phyloP scores from a whole-genome alignment of 768 basidiomycete genomes.

The Auricularia sp. region DNA sequence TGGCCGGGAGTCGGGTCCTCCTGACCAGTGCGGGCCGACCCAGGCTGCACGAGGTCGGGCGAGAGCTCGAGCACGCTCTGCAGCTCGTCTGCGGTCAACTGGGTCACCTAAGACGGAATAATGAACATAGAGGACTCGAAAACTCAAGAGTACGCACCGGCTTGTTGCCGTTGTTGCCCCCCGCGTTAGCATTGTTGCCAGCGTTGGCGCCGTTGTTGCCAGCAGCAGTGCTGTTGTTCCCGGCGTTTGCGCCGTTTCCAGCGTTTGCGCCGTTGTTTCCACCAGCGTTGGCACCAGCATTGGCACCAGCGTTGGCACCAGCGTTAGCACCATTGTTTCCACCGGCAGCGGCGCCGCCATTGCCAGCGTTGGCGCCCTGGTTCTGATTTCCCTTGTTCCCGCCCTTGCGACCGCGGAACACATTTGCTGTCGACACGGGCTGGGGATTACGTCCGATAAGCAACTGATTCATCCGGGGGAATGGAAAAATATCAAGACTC shows the following conservation, averaged over 20 bases:
- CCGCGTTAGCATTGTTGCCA: slow-evolving; percentile 2
- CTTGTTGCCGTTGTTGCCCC: not conserved
- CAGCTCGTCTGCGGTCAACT: not conserved
- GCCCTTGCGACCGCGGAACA: not conserved
- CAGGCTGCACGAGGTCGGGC: slow-evolving; percentile 2
- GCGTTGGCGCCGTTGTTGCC: not conserved
- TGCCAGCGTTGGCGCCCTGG: slow-evolving; percentile 1
- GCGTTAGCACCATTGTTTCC: not conserved
- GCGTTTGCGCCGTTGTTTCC: not conserved
- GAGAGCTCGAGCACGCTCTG: not conserved
- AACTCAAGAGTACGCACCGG: not conserved
- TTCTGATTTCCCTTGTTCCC: not conserved
- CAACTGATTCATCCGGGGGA: not conserved
- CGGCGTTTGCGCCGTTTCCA: not conserved
- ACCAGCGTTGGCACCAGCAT: not conserved
- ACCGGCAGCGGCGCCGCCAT: not conserved
- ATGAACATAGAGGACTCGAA: not conserved
- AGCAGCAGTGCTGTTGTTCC: not conserved
- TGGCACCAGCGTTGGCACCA: not conserved
- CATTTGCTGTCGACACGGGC: not conserved
- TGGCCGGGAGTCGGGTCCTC: slow-evolving; percentile 13
- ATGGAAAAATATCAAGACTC: not conserved
- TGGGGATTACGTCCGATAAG: not conserved
- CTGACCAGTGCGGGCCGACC: slow-evolving; percentile 14
- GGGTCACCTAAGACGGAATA: not conserved